phyloP scores from a whole-genome alignment of 345 rosid species.

The Lepidium didymum region DNA sequence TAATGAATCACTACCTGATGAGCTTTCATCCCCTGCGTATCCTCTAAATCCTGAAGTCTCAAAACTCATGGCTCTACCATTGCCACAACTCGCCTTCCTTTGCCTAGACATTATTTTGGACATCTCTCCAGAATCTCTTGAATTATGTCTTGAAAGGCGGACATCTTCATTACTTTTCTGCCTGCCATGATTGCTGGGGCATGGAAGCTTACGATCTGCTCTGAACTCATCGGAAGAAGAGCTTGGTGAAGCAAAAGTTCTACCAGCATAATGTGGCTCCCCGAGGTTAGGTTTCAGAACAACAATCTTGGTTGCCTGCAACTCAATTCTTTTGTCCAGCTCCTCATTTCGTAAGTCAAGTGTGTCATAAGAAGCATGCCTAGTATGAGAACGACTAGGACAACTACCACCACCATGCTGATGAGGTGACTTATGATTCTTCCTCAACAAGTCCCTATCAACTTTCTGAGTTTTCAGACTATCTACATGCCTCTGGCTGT shows the following conservation, averaged over 20 bases:
- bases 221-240: slow-evolving; percentile 43
- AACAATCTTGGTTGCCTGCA: slow-evolving; percentile 70
- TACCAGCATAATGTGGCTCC: slow-evolving; percentile 39
- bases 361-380: slow-evolving; percentile 27
- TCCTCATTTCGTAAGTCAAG: slow-evolving; percentile 34
- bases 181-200: slow-evolving; percentile 33
- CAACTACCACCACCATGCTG: slow-evolving; percentile 28
- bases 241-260: slow-evolving; percentile 40
- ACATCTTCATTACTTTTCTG: slow-evolving; percentile 40
- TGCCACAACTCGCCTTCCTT: slow-evolving; percentile 40
- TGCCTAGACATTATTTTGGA: slow-evolving; percentile 59
- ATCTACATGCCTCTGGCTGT: slow-evolving; percentile 25
- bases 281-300: slow-evolving; percentile 84
- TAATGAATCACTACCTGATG: slow-evolving; percentile 69
- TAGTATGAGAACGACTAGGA: slow-evolving; percentile 30
- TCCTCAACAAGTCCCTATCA: slow-evolving; percentile 37
- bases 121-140: slow-evolving; percentile 60
- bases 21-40: slow-evolving; percentile 78
- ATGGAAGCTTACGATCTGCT: slow-evolving; percentile 42
- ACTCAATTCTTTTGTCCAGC: slow-evolving; percentile 35
- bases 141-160: slow-evolving; percentile 43
- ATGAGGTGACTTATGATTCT: slow-evolving; percentile 26
- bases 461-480: slow-evolving; percentile 27
- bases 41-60: slow-evolving; percentile 49
- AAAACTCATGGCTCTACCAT: slow-evolving; percentile 37